These are phyloP conservation scores for Phytopythium boreale DNA, from an alignment of 352 stramenopile genomes.

Conservation along the genomic window DNA sequence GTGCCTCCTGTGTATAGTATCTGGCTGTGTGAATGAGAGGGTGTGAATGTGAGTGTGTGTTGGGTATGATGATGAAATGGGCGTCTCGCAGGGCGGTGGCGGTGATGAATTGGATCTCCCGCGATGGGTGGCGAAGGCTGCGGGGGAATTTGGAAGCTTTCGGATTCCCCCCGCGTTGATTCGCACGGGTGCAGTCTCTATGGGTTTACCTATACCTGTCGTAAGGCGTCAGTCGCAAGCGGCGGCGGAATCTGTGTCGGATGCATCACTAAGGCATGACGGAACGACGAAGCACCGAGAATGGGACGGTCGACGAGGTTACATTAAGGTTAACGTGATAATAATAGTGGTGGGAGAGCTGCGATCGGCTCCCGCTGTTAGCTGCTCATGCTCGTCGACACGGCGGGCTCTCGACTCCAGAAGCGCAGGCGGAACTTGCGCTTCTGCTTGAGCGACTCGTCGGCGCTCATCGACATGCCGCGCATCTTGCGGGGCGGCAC, in stretches of 20 bases:
- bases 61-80: too few relatives aligned
- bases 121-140: too few relatives aligned
- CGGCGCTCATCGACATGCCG: constrained; percentile 52
- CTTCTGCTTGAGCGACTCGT: constrained; percentile 45
- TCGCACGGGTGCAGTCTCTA: too few relatives aligned
- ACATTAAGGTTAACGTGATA: constrained; percentile 4
- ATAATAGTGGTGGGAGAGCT: constrained; percentile 6
- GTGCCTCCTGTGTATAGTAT: too few relatives aligned
- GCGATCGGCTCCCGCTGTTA: constrained; percentile 3
- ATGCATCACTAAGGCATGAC: neutral
- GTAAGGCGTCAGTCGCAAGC: too few relatives aligned
- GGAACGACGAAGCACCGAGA: neutral
- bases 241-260: neutral
- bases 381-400: constrained; percentile 10
- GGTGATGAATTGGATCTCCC: too few relatives aligned
- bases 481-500: constrained; percentile 47
- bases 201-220: too few relatives aligned
- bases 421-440: constrained; percentile 73
- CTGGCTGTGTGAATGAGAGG: too few relatives aligned
- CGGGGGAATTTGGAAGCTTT: too few relatives aligned
- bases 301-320: neutral
- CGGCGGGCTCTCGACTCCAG: constrained; percentile 26
- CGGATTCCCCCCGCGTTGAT: too few relatives aligned
- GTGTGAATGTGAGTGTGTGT: too few relatives aligned
- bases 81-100: too few relatives aligned